phyloP scores from a whole-genome alignment of 2,329 filamentous ascomycete species.

The Pleoardoris graminearum region DNA sequence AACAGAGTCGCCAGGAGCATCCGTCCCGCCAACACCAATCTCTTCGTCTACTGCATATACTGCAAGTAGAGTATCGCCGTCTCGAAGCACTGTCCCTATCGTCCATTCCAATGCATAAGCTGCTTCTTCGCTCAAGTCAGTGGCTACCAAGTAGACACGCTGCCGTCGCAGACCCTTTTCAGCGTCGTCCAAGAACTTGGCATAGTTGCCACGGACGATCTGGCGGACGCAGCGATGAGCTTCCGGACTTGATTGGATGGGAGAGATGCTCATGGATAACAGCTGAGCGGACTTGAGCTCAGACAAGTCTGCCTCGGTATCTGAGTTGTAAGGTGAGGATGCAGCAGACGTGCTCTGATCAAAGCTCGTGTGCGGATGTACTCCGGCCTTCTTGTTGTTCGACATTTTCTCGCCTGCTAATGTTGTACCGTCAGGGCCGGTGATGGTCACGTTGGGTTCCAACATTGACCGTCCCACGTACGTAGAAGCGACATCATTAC shows the following conservation, averaged over 20 bases:
- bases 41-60: conserved; percentile 96
- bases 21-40: conserved; percentile 54
- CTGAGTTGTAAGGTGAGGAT: conserved; percentile 72
- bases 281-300: conserved; percentile 89
- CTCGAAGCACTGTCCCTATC: conserved; percentile 88
- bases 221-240: conserved; percentile 84
- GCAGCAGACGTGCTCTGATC: conserved; percentile 66
- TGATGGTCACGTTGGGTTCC: conserved; percentile 69
- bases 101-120: conserved; percentile 97
- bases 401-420: conserved; percentile 60
- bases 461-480: conserved; percentile 68
- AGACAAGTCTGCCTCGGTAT: conserved; percentile 80
- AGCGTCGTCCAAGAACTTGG: conserved; percentile 73
- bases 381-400: conserved; percentile 58
- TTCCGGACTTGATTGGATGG: conserved; percentile 74
- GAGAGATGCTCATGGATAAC: conserved; percentile 77
- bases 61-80: conserved; percentile 90
- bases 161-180: conserved; percentile 77
- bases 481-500: conserved; percentile 54
- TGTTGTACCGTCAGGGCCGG: conserved; percentile 64
- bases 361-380: conserved; percentile 85
- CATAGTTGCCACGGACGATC: conserved; percentile 86
- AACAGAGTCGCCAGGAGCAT: conserved; percentile 48
- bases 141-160: conserved; percentile 93
- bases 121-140: conserved; percentile 90